Evolutionary conservation across 169 alveolate genomes (phyloP), one percentile per base, ranked within the genome.

Genomic region (Eimeria mitis): DNA sequence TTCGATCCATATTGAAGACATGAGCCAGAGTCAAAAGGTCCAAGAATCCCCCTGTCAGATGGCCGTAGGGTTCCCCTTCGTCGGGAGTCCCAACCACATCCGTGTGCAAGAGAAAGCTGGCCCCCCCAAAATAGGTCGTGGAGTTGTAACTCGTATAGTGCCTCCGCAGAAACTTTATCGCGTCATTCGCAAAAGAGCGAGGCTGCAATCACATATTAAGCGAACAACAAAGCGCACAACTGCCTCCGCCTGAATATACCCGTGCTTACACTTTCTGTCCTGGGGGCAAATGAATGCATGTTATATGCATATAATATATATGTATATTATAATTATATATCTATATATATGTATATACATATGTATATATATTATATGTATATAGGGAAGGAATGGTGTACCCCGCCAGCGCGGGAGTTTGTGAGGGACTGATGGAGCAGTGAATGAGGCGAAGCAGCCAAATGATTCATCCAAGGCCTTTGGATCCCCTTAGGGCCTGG

Each of bases 1-100:
- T 61, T 42, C 91, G 76, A 47, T 85, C 61, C 5, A 85, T 63
- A n/a, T 85, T 85, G 79, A 85, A 85, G 0, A 61, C 78, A 25
- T 85, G 91, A n/a, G 44, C 91, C n/a, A 85, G 91, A 23, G 91
- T 85, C 28, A 85, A 42, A 56, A 85, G 78, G 68, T 85, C 91
- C 54, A 85, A 63, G 37, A 85, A 85, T 1, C 91, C 91, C 25
- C 91, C 91, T 5, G 91, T 59, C 31, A 85, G 78, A 31, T 85
- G 91, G 79, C 91, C 91, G 19, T 56, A 85, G 21, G 91, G 63
- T 16, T 85, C 34, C n/a, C 78, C 91, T 85, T 85, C 79, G 68
- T 68, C 52, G 68, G 76, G 47, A 4, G 91, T 85, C 44, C 91
- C 91, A 6, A 85, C 31, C n/a, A 61, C 78, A 42, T 85, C 91